Evolutionary conservation across 345 rosid species (phyloP).

Genomic region (Euphorbia peplus): DNA sequence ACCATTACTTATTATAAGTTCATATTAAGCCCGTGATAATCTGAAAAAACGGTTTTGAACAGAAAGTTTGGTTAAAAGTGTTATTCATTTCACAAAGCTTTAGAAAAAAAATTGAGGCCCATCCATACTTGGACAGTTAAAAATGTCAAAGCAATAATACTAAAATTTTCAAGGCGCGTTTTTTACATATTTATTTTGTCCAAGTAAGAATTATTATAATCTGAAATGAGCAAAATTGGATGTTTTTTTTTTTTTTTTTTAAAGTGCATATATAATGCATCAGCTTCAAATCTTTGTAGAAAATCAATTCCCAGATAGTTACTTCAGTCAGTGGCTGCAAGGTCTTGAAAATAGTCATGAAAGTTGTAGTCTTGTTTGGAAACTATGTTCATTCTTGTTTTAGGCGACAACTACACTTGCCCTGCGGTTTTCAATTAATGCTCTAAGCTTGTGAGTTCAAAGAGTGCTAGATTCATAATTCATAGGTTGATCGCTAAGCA

Average conservation of each 20-base stretch:
- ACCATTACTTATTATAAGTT: too few species aligned
- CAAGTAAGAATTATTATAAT: not conserved
- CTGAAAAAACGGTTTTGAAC: too few species aligned
- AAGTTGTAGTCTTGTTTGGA: conserved; percentile 26
- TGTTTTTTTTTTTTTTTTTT: too few species aligned
- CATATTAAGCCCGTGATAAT: too few species aligned
- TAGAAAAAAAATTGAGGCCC: too few species aligned
- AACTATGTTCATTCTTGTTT: conserved; percentile 15
- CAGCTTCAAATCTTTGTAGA: conserved; percentile 32
- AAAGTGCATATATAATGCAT: conserved; percentile 27
- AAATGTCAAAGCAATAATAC: too few species aligned
- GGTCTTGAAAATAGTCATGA: conserved; percentile 15
- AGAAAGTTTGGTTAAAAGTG: too few species aligned
- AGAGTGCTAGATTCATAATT: conserved; percentile 27
- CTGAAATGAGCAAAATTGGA: too few species aligned
- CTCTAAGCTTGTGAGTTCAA: conserved; percentile 32
- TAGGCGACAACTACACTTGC: too few species aligned
- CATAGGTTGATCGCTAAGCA: conserved; percentile 36
- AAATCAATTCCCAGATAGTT: conserved; percentile 26
- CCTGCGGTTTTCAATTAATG: conserved; percentile 48
- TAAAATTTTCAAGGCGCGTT: not conserved
- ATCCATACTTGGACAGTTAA: too few species aligned
- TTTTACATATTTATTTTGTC: not conserved
- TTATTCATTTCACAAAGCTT: too few species aligned
- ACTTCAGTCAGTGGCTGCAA: conserved; percentile 23